Evolutionary conservation across 306 rosid genomes (phyloP).

Genomic region (Begonia masoniana): DNA sequence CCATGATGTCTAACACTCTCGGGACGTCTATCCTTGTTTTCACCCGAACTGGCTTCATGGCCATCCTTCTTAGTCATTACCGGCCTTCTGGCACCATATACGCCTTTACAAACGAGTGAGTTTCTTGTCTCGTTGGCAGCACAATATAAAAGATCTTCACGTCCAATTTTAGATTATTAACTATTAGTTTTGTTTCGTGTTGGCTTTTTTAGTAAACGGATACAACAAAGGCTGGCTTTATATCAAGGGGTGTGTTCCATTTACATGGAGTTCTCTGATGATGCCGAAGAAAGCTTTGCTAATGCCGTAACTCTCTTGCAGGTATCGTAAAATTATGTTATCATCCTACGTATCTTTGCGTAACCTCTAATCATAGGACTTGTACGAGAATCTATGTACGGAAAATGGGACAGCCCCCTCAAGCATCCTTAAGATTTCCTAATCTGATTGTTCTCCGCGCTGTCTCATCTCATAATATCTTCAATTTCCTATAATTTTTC

Average conservation of each 20-base stretch:
- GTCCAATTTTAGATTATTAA: too few species aligned
- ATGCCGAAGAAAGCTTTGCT: slow-evolving; percentile 60
- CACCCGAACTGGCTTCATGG: slow-evolving; percentile 92
- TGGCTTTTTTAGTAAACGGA: slow-evolving; percentile 56
- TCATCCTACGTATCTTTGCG: background rate
- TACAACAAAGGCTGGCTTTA: slow-evolving; percentile 68
- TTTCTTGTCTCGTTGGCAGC: slow-evolving; percentile 6
- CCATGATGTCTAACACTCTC: slow-evolving; percentile 97
- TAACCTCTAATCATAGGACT: too few species aligned
- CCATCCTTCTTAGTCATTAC: slow-evolving; percentile 72
- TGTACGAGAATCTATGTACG: too few species aligned
- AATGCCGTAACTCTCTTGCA: slow-evolving; percentile 48
- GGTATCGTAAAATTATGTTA: slow-evolving; percentile 23
- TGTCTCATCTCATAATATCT: too few species aligned
- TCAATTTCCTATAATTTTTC: too few species aligned
- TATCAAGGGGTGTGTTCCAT: slow-evolving; percentile 93
- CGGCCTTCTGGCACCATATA: slow-evolving; percentile 86
- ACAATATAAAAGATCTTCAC: background rate
- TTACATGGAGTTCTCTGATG: slow-evolving; percentile 71
- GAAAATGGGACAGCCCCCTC: too few species aligned
- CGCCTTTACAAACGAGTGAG: slow-evolving; percentile 94
- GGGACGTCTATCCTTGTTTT: slow-evolving; percentile 93
- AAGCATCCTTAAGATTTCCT: too few species aligned
- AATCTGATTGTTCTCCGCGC: too few species aligned
- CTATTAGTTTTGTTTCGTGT: slow-evolving; percentile 2